These are phyloP conservation scores for Dicorynia guianensis DNA, from an alignment of 306 rosid genomes.

Conservation along the genomic window DNA sequence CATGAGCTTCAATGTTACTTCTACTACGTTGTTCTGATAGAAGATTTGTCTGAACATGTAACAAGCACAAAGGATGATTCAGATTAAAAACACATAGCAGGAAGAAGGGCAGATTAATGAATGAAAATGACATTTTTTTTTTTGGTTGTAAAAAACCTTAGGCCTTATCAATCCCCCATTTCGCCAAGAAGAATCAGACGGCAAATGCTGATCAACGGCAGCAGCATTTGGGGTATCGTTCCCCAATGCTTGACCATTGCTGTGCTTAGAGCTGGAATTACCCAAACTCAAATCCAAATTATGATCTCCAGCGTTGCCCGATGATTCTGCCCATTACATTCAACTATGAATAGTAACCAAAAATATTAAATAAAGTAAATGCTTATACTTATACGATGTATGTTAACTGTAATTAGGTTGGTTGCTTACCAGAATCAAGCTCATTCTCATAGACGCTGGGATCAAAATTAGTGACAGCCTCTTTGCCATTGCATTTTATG, in stretches of 20 bases:
- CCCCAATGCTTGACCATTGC: slow-evolving; percentile 34
- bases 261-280: slow-evolving; percentile 57
- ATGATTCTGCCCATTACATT: slow-evolving; percentile 50
- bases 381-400: neutral
- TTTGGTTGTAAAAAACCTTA: slow-evolving; percentile 42
- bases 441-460: slow-evolving; percentile 88
- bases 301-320: slow-evolving; percentile 52
- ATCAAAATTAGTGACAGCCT: slow-evolving; percentile 97
- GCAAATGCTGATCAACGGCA: slow-evolving; percentile 42
- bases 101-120: neutral
- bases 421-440: slow-evolving; percentile 73
- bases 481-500: slow-evolving; percentile 95
- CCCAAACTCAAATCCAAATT: slow-evolving; percentile 79
- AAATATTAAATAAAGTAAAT: neutral
- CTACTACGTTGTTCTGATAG: slow-evolving; percentile 50
- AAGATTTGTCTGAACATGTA: slow-evolving; percentile 40
- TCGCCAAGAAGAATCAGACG: slow-evolving; percentile 49
- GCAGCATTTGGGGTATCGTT: slow-evolving; percentile 40
- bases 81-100: neutral
- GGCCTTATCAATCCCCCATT: slow-evolving; percentile 45
- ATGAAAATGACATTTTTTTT: neutral
- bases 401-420: neutral
- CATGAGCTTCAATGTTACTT: slow-evolving; percentile 39
- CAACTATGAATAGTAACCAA: neutral
- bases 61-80: neutral